Evolutionary conservation across 257 asterid species (phyloP).

Genomic region (Ophiorrhiza pumila): DNA sequence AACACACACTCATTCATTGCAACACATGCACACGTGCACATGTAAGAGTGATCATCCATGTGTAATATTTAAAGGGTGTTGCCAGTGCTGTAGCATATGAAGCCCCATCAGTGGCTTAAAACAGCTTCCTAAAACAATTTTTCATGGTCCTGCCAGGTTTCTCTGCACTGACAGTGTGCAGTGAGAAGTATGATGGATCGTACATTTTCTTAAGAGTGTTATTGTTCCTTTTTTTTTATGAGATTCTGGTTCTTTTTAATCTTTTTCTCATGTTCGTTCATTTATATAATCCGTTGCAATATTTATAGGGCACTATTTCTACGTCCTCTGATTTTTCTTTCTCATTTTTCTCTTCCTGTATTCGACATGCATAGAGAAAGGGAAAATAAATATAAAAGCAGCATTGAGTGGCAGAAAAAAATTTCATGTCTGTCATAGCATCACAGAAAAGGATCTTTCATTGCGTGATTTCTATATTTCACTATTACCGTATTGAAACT

Average conservation of each 20-base stretch:
- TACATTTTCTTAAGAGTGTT: slow-evolving; percentile 30
- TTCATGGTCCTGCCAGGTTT: slow-evolving; percentile 93
- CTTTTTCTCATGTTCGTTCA: background rate
- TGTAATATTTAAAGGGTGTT: background rate
- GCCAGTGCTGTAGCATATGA: slow-evolving; percentile 40
- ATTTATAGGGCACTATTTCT: background rate
- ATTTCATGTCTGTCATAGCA: background rate
- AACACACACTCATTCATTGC: background rate
- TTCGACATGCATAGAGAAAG: background rate
- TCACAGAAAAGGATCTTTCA: background rate
- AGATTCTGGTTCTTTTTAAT: background rate
- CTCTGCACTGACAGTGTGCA: slow-evolving; percentile 99
- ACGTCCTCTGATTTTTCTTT: background rate
- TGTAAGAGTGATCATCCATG: background rate
- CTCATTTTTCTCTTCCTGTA: background rate
- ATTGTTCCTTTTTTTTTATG: background rate
- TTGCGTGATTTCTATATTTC: background rate
- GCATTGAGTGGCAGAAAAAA: background rate
- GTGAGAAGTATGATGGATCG: slow-evolving; percentile 98
- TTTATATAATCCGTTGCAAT: background rate
- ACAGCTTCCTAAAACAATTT: slow-evolving; percentile 72
- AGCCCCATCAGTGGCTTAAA: slow-evolving; percentile 35
- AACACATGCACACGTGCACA: slow-evolving; percentile 31
- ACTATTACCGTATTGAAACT: background rate
- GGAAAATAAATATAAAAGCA: background rate